These are phyloP conservation scores for Picea glauca DNA, from an alignment of 75 land plant genomes.

Conservation along the genomic window DNA sequence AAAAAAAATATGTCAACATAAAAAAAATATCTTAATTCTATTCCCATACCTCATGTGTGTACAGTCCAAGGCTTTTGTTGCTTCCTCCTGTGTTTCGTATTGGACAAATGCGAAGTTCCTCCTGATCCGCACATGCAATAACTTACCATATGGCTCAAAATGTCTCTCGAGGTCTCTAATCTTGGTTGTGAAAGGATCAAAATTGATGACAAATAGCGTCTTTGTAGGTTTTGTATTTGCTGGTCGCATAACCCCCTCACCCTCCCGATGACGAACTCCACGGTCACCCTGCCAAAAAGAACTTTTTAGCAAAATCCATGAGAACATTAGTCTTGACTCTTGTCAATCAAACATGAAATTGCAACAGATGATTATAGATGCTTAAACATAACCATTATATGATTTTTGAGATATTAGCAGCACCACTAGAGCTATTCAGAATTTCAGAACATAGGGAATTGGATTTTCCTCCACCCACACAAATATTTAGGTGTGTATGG, in stretches of 20 bases:
- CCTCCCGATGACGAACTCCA: conserved; percentile 53
- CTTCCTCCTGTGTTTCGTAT: conserved; percentile 87
- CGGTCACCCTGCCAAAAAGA: conserved; percentile 63
- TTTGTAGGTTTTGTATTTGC: conserved; percentile 74
- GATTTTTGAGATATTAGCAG: not conserved
- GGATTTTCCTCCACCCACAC: not conserved
- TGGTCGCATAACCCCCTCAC: conserved; percentile 29
- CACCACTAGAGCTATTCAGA: not conserved
- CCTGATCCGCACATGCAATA: conserved; percentile 73
- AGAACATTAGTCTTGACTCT: not conserved
- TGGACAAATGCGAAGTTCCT: conserved; percentile 94
- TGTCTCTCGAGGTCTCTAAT: conserved; percentile 72
- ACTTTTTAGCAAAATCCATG: not conserved
- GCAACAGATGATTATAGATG: not conserved
- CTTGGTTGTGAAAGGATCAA: conserved; percentile 78
- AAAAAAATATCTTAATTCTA: not conserved
- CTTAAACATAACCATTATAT: not conserved
- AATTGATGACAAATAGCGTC: conserved; percentile 91
- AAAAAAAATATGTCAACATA: too few relatives aligned
- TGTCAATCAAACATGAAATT: not conserved
- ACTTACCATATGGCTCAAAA: conserved; percentile 88
- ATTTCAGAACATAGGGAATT: not conserved
- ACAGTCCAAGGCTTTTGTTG: conserved; percentile 80
- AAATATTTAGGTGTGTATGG: not conserved
- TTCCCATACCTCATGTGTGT: conserved; percentile 76